Conservation (phyloP, 2,329 filamentous ascomycete genomes). For the Cucurbitaria berberidis region DNA sequence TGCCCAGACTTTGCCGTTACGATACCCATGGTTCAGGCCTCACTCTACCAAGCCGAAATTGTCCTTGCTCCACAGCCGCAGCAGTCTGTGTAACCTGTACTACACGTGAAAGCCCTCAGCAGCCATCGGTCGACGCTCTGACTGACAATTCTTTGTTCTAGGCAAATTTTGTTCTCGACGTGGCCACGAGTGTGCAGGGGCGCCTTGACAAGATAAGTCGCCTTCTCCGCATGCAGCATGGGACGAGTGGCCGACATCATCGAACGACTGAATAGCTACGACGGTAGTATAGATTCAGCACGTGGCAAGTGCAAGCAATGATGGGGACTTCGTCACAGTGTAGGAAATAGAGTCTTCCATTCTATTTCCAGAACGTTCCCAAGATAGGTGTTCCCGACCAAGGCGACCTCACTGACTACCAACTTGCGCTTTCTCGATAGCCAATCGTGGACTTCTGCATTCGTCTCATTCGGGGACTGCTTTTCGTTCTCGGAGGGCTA, state of each 20-base stretch:
- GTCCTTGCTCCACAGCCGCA: no score
- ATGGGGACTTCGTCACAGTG: not conserved
- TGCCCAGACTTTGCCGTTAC: no score
- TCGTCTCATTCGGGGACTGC: conserved; percentile 41
- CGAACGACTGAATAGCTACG: no score
- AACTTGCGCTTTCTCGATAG: not conserved
- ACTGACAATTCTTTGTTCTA: no score
- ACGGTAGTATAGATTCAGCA: not conserved
- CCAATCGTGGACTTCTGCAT: not conserved
- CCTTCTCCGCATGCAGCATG: not conserved
- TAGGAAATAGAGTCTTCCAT: not conserved
- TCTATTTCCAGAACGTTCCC: not conserved
- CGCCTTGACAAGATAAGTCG: no score
- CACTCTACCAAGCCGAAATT: no score
- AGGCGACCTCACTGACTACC: not conserved
- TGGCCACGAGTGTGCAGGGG: no score
- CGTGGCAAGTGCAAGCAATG: not conserved
- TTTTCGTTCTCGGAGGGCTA: conserved; percentile 50
- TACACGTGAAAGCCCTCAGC: no score
- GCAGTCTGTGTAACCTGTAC: no score
- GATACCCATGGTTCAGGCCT: no score
- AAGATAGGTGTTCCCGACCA: not conserved
- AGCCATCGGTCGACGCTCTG: no score
- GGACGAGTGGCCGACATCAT: not conserved
- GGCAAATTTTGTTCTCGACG: no score